Percentiles rank a stretch among this genome's conserved stretches.
Evolutionary conservation across 2,329 filamentous ascomycete genomes (phyloP).

Genomic region (Dothistroma pini): DNA sequence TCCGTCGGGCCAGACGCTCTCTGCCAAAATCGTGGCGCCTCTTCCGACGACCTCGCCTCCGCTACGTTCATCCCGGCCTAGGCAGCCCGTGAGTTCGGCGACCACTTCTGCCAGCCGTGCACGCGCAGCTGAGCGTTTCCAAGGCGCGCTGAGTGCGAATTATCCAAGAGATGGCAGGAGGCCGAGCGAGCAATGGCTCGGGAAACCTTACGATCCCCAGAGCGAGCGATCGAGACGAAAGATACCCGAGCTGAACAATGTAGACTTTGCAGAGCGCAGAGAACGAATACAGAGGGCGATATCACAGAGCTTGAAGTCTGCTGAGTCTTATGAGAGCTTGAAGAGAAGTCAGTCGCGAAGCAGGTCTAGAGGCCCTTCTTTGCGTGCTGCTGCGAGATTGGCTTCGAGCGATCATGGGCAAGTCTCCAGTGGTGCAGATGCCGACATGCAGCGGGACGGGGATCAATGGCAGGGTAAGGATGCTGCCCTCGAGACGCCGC

Average conservation of each 20-base stretch:
- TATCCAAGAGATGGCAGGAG: constrained; percentile 34
- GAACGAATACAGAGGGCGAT: constrained; percentile 82
- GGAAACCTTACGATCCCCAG: constrained; percentile 79
- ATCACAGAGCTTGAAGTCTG: constrained; percentile 75
- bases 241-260: constrained; percentile 64
- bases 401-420: constrained; percentile 39
- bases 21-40: constrained; percentile 69
- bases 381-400: constrained; percentile 11
- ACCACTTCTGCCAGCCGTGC: constrained; percentile 67
- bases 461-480: constrained; percentile 9
- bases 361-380: constrained; percentile 19
- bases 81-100: constrained; percentile 73
- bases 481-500: neutral
- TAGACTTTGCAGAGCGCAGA: constrained; percentile 79
- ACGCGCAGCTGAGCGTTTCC: constrained; percentile 58
- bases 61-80: constrained; percentile 75
- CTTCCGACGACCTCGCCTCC: constrained; percentile 71
- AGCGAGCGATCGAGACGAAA: constrained; percentile 37
- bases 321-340: constrained; percentile 43
- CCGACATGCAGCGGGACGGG: constrained; percentile 9
- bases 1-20: constrained; percentile 43
- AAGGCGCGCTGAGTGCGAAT: constrained; percentile 34
- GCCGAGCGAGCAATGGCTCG: constrained; percentile 56
- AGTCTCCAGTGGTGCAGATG: constrained; percentile 27
- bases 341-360: constrained; percentile 23